A percentile compares a stretch with the other conserved stretches of the same genome.
phyloP scores from a whole-genome alignment of 768 basidiomycete genomes.

The Boletus rubroflammeus region DNA sequence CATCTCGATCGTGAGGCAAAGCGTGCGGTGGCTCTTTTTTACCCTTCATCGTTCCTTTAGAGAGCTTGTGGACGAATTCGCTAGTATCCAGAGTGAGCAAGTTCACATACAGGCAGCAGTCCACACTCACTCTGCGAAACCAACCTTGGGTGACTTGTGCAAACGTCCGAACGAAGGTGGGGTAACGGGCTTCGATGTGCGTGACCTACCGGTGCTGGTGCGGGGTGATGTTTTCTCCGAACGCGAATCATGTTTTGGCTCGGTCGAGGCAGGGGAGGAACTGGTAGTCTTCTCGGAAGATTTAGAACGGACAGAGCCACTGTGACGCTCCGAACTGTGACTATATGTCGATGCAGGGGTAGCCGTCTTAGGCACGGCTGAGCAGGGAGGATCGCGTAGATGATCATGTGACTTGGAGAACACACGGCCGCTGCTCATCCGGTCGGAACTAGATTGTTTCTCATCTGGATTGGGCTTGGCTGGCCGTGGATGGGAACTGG shows the following conservation, averaged over 20 bases:
- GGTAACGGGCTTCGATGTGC: constrained; percentile 26
- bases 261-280: background rate
- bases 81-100: constrained; percentile 17
- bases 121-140: constrained; percentile 28
- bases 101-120: background rate
- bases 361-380: constrained; percentile 10
- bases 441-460: constrained; percentile 17
- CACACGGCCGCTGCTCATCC: constrained; percentile 16
- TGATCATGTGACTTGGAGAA: constrained; percentile 23
- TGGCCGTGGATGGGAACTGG: constrained; percentile 13
- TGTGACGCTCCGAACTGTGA: constrained; percentile 10
- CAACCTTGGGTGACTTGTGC: constrained; percentile 22
- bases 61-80: constrained; percentile 29
- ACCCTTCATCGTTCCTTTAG: constrained; percentile 13
- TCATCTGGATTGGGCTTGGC: constrained; percentile 11
- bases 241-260: constrained; percentile 6
- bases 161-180: constrained; percentile 25
- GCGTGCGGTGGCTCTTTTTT: constrained; percentile 2
- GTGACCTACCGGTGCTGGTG: constrained; percentile 12
- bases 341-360: constrained; percentile 9
- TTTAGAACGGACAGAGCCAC: constrained; percentile 10
- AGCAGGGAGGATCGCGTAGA: constrained; percentile 15
- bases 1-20: constrained; percentile 13
- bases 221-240: constrained; percentile 12
- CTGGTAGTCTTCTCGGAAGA: constrained; percentile 12